A percentile compares a stretch with the other conserved stretches of the same genome.
Evolutionary conservation across 441 rosid species (phyloP).

Genomic region (Gossypium trilobum): DNA sequence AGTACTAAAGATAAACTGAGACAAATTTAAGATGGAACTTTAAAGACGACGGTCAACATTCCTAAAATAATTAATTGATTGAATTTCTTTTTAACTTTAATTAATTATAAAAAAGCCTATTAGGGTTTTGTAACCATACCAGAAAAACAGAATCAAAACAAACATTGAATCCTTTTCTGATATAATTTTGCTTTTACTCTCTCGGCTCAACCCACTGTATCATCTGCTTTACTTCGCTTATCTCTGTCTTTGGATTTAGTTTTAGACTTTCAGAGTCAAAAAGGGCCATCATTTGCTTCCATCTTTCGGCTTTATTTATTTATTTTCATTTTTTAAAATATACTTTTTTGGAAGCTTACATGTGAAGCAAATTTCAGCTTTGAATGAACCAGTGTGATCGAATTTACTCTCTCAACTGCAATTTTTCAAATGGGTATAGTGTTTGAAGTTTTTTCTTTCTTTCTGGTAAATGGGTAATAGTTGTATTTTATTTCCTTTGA

Average conservation of each 20-base stretch:
- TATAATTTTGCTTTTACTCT: neutral
- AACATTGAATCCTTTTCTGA: neutral
- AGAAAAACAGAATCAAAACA: neutral
- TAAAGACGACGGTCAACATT: neutral
- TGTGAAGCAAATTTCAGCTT: slow-evolving; percentile 47
- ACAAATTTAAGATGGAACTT: neutral
- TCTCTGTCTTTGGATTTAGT: neutral
- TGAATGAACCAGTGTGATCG: slow-evolving; percentile 46
- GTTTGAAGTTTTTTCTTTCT: neutral
- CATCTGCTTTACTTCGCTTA: neutral
- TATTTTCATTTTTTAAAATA: neutral
- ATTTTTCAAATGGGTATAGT: slow-evolving; percentile 7
- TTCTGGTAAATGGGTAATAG: neutral
- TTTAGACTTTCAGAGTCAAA: neutral
- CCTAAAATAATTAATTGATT: neutral
- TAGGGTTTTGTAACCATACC: neutral
- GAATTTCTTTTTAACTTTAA: too few species aligned
- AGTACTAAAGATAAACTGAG: neutral
- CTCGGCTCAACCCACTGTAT: neutral
- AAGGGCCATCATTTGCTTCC: neutral
- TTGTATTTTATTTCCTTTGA: neutral
- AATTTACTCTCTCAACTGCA: slow-evolving; percentile 21
- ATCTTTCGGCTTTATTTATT: neutral
- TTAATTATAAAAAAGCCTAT: neutral
- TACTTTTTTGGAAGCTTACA: neutral